phyloP scores from a whole-genome alignment of 768 basidiomycete species.

The Tulasnella sp. region DNA sequence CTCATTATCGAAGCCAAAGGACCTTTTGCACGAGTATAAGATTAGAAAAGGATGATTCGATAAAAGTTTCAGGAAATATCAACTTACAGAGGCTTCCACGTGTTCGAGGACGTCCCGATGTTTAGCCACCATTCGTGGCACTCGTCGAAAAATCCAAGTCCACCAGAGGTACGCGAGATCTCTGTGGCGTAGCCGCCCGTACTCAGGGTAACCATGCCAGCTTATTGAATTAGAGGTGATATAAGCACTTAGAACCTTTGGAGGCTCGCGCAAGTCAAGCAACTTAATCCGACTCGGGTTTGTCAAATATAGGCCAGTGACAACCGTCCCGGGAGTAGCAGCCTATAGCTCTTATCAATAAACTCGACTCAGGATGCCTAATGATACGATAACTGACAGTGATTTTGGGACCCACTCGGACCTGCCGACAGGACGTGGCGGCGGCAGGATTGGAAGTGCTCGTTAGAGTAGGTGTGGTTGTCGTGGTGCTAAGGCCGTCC shows the following conservation, averaged over 20 bases:
- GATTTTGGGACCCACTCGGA: background rate
- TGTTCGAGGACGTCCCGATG: background rate
- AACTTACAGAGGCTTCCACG: conserved; percentile 14
- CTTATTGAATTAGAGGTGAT: background rate
- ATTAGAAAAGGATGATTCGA: no score
- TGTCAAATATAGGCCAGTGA: background rate
- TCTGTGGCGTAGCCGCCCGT: background rate
- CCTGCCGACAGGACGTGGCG: background rate
- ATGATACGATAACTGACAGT: background rate
- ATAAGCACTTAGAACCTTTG: background rate
- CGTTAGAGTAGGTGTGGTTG: background rate
- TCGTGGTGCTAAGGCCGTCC: background rate
- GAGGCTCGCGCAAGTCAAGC: no score
- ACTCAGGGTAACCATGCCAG: background rate
- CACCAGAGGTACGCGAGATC: background rate
- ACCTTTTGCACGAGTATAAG: background rate
- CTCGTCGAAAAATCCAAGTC: background rate
- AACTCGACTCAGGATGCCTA: background rate
- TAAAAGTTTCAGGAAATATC: no score
- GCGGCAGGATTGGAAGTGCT: background rate
- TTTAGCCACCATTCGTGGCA: conserved; percentile 21
- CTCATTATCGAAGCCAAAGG: conserved; percentile 11
- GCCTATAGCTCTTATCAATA: background rate
- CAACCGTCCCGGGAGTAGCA: background rate
- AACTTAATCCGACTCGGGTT: background rate